Conservation (phyloP, 176 grass and related monocot genomes). For the Carex myosuroides region DNA sequence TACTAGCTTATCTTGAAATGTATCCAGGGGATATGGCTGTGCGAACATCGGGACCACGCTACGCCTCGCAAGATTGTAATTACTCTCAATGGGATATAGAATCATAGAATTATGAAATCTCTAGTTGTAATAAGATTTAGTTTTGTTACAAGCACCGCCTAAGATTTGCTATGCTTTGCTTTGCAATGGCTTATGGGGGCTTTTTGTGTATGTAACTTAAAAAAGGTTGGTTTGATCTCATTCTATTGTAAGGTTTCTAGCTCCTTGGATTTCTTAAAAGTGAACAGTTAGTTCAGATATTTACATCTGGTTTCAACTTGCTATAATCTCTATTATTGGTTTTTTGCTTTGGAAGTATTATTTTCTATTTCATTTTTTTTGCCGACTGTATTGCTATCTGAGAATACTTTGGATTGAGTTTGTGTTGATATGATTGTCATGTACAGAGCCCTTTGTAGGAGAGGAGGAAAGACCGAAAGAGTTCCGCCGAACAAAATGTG, state of each 20-base stretch:
- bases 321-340: background rate
- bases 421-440: background rate
- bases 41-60: slow-evolving; percentile 76
- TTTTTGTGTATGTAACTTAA: background rate
- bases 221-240: background rate
- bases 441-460: background rate
- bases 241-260: background rate
- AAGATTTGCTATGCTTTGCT: background rate
- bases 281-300: background rate
- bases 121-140: slow-evolving; percentile 1
- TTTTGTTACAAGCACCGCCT: background rate
- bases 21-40: slow-evolving; percentile 87
- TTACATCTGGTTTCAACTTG: background rate
- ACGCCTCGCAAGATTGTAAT: slow-evolving; percentile 77
- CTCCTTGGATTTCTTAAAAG: background rate
- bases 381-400: background rate
- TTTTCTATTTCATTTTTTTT: background rate
- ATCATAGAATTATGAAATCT: background rate
- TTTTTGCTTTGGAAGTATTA: background rate
- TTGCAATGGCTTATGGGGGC: background rate
- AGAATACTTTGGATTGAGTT: background rate
- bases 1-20: background rate
- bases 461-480: background rate
- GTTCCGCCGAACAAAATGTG: background rate
- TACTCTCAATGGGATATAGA: slow-evolving; percentile 66